Conservation (phyloP, 1,284 basidiomycete genomes). For the Ustilago lituana region DNA sequence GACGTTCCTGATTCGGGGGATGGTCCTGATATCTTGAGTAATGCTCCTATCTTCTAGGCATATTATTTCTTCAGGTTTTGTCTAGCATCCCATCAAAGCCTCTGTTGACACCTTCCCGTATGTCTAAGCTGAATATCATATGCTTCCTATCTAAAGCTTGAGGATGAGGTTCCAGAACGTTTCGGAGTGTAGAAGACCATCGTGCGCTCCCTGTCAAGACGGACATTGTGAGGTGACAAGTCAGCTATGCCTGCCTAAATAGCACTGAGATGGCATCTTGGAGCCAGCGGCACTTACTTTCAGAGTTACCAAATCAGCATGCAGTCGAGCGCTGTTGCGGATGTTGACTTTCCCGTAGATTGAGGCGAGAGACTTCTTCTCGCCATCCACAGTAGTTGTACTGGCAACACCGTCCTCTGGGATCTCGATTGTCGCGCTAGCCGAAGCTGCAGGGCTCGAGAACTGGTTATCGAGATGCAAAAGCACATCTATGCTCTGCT, state of each 20-base stretch:
- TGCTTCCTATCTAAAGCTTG: background rate
- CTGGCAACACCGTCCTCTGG: conserved; percentile 31
- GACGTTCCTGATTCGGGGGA: background rate
- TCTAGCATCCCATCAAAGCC: no score
- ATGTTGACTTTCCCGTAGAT: conserved; percentile 19
- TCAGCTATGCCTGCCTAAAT: no score
- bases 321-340: conserved; percentile 1
- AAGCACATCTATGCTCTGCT: conserved; percentile 35
- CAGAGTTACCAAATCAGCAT: conserved; percentile 22
- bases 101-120: no score
- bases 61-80: background rate
- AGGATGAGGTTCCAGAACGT: conserved; percentile 36
- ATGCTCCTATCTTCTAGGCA: conserved; percentile 18
- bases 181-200: conserved; percentile 31
- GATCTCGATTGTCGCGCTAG: conserved; percentile 3
- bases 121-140: no score
- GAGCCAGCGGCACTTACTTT: conserved; percentile 22
- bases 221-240: no score
- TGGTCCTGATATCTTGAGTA: no score
- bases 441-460: background rate
- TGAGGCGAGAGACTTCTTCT: conserved; percentile 21
- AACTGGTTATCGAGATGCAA: conserved; percentile 19
- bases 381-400: conserved; percentile 13
- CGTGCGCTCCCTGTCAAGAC: conserved; percentile 27
- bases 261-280: no score